A percentile compares a stretch with the other conserved stretches of the same genome.
phyloP scores from a whole-genome alignment of 164 flowering plant species.

The Piper longum region DNA sequence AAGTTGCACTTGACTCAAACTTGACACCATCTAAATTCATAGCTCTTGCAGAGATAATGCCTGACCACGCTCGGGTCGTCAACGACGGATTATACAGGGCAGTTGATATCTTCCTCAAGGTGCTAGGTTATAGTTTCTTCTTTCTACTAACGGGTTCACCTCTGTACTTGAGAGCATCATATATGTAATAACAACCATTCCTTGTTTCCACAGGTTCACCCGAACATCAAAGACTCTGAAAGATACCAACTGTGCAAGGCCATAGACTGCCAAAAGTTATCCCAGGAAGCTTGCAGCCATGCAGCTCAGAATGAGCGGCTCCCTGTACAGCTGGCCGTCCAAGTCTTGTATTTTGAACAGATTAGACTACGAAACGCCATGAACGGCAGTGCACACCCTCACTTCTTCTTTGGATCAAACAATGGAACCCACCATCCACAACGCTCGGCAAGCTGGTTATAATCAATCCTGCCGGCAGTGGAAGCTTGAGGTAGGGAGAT shows the following conservation, averaged over 20 bases:
- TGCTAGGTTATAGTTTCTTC: slow-evolving; percentile 3
- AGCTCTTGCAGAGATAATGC: slow-evolving; percentile 76
- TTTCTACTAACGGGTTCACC: background rate
- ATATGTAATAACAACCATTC: too few relatives aligned
- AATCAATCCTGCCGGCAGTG: too few relatives aligned
- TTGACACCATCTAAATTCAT: slow-evolving; percentile 58
- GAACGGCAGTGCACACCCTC: slow-evolving; percentile 58
- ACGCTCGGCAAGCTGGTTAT: slow-evolving; percentile 62
- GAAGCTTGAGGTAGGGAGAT: too few relatives aligned
- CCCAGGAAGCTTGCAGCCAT: slow-evolving; percentile 97
- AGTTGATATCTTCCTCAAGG: slow-evolving; percentile 88
- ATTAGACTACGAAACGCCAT: slow-evolving; percentile 80
- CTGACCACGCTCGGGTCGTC: slow-evolving; percentile 79
- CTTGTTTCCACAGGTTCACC: slow-evolving; percentile 55
- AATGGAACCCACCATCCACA: slow-evolving; percentile 48
- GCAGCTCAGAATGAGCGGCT: slow-evolving; percentile 94
- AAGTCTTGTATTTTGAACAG: slow-evolving; percentile 90
- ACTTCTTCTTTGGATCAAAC: slow-evolving; percentile 60
- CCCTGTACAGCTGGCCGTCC: slow-evolving; percentile 93
- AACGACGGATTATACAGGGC: slow-evolving; percentile 88
- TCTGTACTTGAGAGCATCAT: too few relatives aligned
- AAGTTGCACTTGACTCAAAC: slow-evolving; percentile 73
- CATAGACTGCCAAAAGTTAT: slow-evolving; percentile 76
- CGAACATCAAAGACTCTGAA: slow-evolving; percentile 70
- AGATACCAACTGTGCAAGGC: slow-evolving; percentile 81